Evolutionary conservation across 768 basidiomycete genomes (phyloP).

Genomic region (Termitomyces sp.): DNA sequence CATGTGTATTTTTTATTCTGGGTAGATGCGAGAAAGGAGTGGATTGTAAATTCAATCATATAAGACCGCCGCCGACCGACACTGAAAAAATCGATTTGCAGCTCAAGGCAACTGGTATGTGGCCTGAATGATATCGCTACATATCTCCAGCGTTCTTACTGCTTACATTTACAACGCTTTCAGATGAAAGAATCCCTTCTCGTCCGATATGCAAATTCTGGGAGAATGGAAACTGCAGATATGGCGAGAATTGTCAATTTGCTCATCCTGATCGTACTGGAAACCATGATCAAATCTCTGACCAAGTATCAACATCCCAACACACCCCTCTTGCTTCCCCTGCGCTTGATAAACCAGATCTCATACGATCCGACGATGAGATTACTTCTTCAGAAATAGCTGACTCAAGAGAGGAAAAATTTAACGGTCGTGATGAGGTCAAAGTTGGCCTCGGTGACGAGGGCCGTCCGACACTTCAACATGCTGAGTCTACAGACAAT

Average conservation of each 20-base stretch:
- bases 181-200: neutral
- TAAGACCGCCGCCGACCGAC: neutral
- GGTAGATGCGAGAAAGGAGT: slow-evolving; percentile 12
- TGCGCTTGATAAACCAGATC: neutral
- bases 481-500: neutral
- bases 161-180: neutral
- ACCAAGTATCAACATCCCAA: neutral
- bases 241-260: slow-evolving; percentile 8
- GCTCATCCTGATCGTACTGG: neutral
- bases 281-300: neutral
- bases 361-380: neutral
- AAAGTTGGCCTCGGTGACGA: neutral
- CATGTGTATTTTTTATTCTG: slow-evolving; percentile 13
- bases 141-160: neutral
- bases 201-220: slow-evolving; percentile 8
- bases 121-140: neutral
- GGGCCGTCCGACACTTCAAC: neutral
- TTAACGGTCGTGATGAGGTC: neutral
- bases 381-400: too few relatives aligned
- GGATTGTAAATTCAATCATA: slow-evolving; percentile 12
- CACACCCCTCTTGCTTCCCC: neutral
- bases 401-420: neutral
- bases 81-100: neutral
- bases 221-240: slow-evolving; percentile 3
- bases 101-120: neutral